Conservation (phyloP, 768 basidiomycete species). For the Rhizopogon rudus region DNA sequence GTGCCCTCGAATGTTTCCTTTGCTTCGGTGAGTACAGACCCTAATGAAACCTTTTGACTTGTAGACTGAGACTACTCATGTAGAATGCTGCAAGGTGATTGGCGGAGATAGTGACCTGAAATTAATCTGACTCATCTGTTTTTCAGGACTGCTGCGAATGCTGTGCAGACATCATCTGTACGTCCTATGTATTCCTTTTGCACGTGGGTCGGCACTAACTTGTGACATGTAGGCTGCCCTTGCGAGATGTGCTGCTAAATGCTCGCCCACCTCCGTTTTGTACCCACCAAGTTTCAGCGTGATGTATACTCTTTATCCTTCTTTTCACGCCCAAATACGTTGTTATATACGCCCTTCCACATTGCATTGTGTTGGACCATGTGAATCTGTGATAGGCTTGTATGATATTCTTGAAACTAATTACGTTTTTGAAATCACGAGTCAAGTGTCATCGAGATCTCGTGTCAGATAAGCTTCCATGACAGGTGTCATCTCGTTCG, state of each 20-base stretch:
- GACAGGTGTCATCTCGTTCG: too few species aligned
- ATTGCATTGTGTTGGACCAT: not conserved
- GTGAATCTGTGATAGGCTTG: not conserved
- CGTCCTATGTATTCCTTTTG: constrained; percentile 17
- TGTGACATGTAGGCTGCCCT: constrained; percentile 52
- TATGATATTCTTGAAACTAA: too few species aligned
- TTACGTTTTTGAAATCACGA: too few species aligned
- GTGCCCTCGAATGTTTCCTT: constrained; percentile 57
- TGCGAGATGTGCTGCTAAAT: constrained; percentile 72
- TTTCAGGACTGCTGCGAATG: constrained; percentile 67
- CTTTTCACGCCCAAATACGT: not conserved
- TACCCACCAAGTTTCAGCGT: not conserved
- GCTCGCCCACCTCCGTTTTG: not conserved
- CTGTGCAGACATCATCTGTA: constrained; percentile 65
- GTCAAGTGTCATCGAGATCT: too few species aligned
- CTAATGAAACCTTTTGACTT: not conserved
- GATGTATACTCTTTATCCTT: not conserved
- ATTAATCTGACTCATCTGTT: not conserved
- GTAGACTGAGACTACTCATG: not conserved
- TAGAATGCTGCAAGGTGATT: constrained; percentile 68
- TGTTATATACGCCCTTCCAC: not conserved
- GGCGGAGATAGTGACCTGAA: not conserved
- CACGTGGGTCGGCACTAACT: not conserved
- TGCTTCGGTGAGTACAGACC: constrained; percentile 54
- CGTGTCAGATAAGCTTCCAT: too few species aligned